Evolutionary conservation across 306 rosid genomes (phyloP), one percentile per base, ranked within the genome.

Genomic region (Dalbergia oliveri): DNA sequence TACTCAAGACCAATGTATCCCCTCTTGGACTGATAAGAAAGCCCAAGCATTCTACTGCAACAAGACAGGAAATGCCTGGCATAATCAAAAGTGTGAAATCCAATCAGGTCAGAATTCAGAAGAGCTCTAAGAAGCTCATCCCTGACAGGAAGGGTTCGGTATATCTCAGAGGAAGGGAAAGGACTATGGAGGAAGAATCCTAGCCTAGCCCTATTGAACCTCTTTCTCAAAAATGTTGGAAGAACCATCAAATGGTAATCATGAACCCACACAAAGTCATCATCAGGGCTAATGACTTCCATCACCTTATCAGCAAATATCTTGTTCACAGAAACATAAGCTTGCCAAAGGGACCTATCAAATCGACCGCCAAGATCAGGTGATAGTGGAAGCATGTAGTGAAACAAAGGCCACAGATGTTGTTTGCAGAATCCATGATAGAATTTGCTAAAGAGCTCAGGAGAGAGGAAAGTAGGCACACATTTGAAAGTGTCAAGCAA

Each of bases 1-100:
- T 93, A 91, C 88, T 93, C 98, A 0, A 93, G 93, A 79, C 97
- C 98, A 1, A 93, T 93, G 85, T 91, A 93, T n/a, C 98, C 98
- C 18, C 97, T 81, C 86, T 93, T 93, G 12, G 94, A 93, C 74
- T 93, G 93, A 78, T 93, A 91, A 60, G 92, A 88, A 56, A 93
- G 75, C 34, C 97, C 98, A 9, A 93, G 91, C 98, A 93, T 93
- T 79, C 98, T 87, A 69, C 97, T 90, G 66, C 98, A 93, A 72
- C 97, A 93, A 60, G 98, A 93, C 50, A 93, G 91, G 82, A 93
- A 93, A 69, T 93, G 97, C 79, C 98, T 87, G 2, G 98, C 98
- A 79, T 93, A 93, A 83, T 93, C 98, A 81, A 93, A 93, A 79
- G 97, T 93, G 73, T 93, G 98, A 79, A 93, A 93, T 6, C 98